Evolutionary conservation across 441 rosid genomes (phyloP).

Genomic region (Gossypium trilobum): DNA sequence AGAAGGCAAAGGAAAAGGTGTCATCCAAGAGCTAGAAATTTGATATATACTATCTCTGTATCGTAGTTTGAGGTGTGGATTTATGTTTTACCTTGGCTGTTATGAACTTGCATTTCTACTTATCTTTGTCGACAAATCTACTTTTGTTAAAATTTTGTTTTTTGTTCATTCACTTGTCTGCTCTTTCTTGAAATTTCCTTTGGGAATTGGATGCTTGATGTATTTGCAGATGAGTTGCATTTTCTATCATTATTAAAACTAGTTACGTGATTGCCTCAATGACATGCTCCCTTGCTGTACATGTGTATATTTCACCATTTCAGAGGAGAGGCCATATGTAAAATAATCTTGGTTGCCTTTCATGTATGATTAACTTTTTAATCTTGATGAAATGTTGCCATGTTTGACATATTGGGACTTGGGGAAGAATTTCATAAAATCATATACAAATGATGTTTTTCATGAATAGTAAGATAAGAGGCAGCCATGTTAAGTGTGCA

Average conservation of each 20-base stretch:
- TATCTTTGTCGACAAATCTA: neutral
- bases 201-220: constrained; percentile 11
- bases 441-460: neutral
- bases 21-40: constrained; percentile 19
- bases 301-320: neutral
- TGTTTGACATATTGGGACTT: neutral
- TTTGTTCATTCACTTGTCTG: neutral
- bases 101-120: constrained; percentile 23
- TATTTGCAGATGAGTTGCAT: constrained; percentile 1
- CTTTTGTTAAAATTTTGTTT: constrained; percentile 26
- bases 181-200: constrained; percentile 12
- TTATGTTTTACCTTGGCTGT: constrained; percentile 15
- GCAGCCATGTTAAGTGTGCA: neutral
- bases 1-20: constrained; percentile 50
- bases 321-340: neutral
- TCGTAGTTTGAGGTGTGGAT: constrained; percentile 19
- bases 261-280: neutral
- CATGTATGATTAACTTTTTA: neutral
- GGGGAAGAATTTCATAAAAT: neutral
- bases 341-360: neutral
- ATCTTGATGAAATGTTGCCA: neutral
- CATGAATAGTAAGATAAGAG: neutral
- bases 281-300: neutral
- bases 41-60: constrained; percentile 18
- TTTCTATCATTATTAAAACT: neutral